Evolutionary conservation across 345 rosid genomes (phyloP), one percentile per base, ranked within the genome.

Genomic region (Syzygium aromaticum): DNA sequence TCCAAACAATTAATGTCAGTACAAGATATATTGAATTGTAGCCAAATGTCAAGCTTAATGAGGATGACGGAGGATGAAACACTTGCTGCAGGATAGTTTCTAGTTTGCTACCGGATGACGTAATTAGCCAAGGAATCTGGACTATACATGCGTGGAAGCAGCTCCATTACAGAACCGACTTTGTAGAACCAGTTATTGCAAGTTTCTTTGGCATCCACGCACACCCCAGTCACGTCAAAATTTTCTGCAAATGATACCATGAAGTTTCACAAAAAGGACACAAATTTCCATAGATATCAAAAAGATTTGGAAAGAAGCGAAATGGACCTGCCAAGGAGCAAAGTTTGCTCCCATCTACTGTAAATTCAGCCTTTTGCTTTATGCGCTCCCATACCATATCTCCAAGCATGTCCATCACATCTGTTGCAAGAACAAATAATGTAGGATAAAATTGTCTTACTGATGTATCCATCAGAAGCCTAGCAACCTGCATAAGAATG

Each of bases 131-230:
- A 51, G 78, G 38, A 86, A 84, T 78, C 87, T 67, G 86, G 86
- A 90, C 87, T 87, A 92, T 91, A 97, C 99, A 97, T 93, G 93
- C 98, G 96, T 84, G 97, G 98, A 90, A 96, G 99, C 90, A 97
- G 98, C 90, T 97, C 99, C 88, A 89, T 92, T 78, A 96, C 91
- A 38, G 98, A 93, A 88, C 98, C 94, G 86, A 96, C 93, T 94
- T 97, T 97, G 93, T 91, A 92, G 90, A 96, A 95, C 98, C 99
- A 97, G 91, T 97, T 97, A 89, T 95, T 86, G 93, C 97, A 97
- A 77, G 97, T 96, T 93, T 95, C 99, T 93, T 93, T 97, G 63
- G 99, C 98, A 91, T 94, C 97, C 28, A 87, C 77, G 87, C 93
- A 89, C 49, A 95, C 91, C 90, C 93, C 94, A 90, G 87, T 92